These are phyloP conservation scores for Rosa hybrid DNA, from an alignment of 331 rosid genomes.

Conservation along the genomic window DNA sequence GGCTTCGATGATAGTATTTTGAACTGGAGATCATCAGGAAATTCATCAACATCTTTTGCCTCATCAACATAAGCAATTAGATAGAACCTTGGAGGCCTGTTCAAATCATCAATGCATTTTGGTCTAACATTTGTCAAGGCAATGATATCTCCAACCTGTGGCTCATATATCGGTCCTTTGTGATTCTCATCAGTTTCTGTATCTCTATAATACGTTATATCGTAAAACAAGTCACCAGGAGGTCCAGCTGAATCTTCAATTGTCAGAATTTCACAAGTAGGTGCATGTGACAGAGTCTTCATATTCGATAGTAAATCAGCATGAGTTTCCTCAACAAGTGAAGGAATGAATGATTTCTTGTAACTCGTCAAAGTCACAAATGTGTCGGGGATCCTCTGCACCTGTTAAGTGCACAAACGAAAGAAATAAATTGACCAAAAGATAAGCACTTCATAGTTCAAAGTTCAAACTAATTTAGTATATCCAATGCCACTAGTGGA, in stretches of 20 bases:
- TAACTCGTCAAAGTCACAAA: slow-evolving; percentile 32
- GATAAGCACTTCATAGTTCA: not conserved
- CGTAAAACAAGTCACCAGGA: slow-evolving; percentile 20
- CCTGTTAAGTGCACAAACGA: slow-evolving; percentile 23
- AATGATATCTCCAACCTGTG: slow-evolving; percentile 25
- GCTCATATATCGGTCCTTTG: not conserved
- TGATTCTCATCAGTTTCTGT: not conserved
- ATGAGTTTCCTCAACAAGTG: slow-evolving; percentile 59
- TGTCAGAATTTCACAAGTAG: slow-evolving; percentile 30
- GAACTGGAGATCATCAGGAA: too few species aligned
- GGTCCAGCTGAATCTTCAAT: not conserved
- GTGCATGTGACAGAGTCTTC: slow-evolving; percentile 20
- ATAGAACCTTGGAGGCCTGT: too few species aligned
- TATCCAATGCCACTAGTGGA: not conserved
- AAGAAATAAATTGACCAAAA: not conserved
- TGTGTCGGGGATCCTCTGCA: slow-evolving; percentile 38
- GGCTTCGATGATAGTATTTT: too few species aligned
- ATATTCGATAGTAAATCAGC: slow-evolving; percentile 42
- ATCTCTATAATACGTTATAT: not conserved
- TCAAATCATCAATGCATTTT: slow-evolving; percentile 11
- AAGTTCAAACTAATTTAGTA: not conserved
- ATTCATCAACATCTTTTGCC: too few species aligned
- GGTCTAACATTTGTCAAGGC: slow-evolving; percentile 25
- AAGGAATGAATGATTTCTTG: slow-evolving; percentile 41
- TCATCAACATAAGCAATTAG: too few species aligned